These are phyloP conservation scores for Paradendryphiella salina DNA, from an alignment of 2,329 filamentous ascomycete species.

Conservation along the genomic window DNA sequence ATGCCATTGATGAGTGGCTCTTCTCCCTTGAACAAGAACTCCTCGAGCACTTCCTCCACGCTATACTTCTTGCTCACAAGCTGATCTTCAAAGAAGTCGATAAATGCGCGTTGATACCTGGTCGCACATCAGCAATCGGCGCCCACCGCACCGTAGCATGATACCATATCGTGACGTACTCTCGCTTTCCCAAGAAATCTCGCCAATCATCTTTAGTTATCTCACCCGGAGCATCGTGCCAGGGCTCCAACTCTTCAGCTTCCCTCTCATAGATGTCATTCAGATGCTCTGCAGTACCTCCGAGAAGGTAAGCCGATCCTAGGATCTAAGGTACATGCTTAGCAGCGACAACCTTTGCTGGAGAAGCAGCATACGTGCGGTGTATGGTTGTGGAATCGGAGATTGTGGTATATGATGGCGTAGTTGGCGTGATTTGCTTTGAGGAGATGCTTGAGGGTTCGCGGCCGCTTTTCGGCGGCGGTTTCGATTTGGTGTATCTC, in stretches of 20 bases:
- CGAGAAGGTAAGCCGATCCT: slow-evolving; percentile 82
- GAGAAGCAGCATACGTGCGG: slow-evolving; percentile 62
- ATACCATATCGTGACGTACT: slow-evolving; percentile 50
- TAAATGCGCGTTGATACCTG: slow-evolving; percentile 82
- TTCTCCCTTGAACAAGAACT: slow-evolving; percentile 75
- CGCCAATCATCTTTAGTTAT: slow-evolving; percentile 83
- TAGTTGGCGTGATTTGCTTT: slow-evolving; percentile 91
- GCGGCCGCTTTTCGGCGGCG: slow-evolving; percentile 73
- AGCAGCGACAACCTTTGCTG: slow-evolving; percentile 31
- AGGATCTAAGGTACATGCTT: slow-evolving; percentile 60
- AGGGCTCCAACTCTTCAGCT: slow-evolving; percentile 71
- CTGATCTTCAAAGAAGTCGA: slow-evolving; percentile 96
- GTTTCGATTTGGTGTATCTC: slow-evolving; percentile 80
- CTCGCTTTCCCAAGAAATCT: slow-evolving; percentile 75
- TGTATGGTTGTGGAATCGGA: slow-evolving; percentile 79
- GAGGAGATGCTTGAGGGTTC: slow-evolving; percentile 86
- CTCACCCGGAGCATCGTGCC: slow-evolving; percentile 83
- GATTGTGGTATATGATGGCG: slow-evolving; percentile 75
- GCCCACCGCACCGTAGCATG: neutral
- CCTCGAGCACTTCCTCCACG: slow-evolving; percentile 75
- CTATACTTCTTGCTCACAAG: slow-evolving; percentile 77
- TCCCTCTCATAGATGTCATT: slow-evolving; percentile 80
- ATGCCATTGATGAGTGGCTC: slow-evolving; percentile 80
- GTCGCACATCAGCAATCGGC: slow-evolving; percentile 13
- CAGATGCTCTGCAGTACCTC: slow-evolving; percentile 72